Evolutionary conservation across 495 filamentous ascomycete species (phyloP), one percentile per base, ranked within the genome.

Genomic region (Chaetomium tenue): DNA sequence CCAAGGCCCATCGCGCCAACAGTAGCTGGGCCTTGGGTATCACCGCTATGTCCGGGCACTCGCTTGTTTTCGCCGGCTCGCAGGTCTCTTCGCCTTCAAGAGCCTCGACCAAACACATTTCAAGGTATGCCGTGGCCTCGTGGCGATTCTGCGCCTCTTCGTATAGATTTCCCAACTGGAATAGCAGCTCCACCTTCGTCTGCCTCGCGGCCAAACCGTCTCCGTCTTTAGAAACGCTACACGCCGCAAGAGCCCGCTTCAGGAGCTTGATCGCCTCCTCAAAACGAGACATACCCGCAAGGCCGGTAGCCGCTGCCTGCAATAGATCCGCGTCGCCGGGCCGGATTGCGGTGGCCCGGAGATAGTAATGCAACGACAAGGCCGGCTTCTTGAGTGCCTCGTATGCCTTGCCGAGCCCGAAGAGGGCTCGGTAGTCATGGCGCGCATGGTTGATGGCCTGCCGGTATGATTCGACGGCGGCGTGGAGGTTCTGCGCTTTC

Each of bases 111-210:
- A 40, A 9, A 40, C 39, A 40, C 39, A 51, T 25, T 26, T 51
- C 48, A 22, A 51, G 48, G 25, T 26, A 26, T 51, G 48, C 48
- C 48, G 48, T 51, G 22, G 48, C 48, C 48, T 51, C 44, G 9
- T 20, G 16, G 44, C 44, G 44, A 47, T 47, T 20, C 44, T 47
- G 9, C 18, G 44, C 44, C 44, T 47, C 44, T 15, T 47, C 15
- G n/a, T 47, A 47, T 16, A 47, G 44, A 7, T 18, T 47, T 16
- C 44, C 44, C 44, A 47, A 20, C 44, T 18, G 44, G 20, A 4
- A 22, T 7, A 47, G 44, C 44, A 47, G 44, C 20, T 20, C 44
- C n/a, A 18, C 44, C 5, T 8, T 15, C 20, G 44, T 47, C 44
- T 47, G 44, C 20, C n/a, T 47, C 20, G 44, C 44, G 44, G 44